Evolutionary conservation across 768 basidiomycete species (phyloP), one percentile per base, ranked within the genome.

Genomic region (Kondoa malvinella): DNA sequence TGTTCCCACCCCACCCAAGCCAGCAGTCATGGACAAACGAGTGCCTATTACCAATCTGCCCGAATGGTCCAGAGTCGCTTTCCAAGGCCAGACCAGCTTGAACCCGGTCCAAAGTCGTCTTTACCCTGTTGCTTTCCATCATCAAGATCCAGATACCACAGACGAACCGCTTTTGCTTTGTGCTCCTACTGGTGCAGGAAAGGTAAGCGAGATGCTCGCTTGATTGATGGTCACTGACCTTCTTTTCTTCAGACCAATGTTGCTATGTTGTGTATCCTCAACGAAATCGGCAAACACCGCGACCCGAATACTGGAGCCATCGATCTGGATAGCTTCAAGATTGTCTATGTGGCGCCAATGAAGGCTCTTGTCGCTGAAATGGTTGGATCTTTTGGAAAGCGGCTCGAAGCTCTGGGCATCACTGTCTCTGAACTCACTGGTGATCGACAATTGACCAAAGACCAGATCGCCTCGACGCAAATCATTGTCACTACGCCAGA

Each of bases 401-500:
- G 94, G 2, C 84, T 99, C 58, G 77, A 77, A 0, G 77, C 80
- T 0, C 86, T 81, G 74, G 88, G 87, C 57, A 82, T 99, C 78
- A 87, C 84, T 69, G 88, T 99, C 60, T 89, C 89, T 31, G 95
- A 99, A 77, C 82, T 99, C 66, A 99, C 95, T 0, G 95, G 95
- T 29, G 95, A 99, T 77, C 84, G 89, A 30, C 92, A 96, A 81
- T 88, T 97, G 83, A 99, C 92, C 66, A 99, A 97, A 77, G 86
- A 89, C 70, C 94, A 97, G 77, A 96, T 97, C 66, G 79, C 91
- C 8, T 92, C 92, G 75, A 95, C 94, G 0, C 92, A 97, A 75
- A 89, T 99, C 75, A 96, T 97, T 77, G 92, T 97, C 70, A 95
- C 92, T 0, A 97, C 95, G 0, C 95, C 94, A 0, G 95, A 99